Conservation (phyloP, 2,329 filamentous ascomycete genomes). For the Tricladium varicosporioides region DNA sequence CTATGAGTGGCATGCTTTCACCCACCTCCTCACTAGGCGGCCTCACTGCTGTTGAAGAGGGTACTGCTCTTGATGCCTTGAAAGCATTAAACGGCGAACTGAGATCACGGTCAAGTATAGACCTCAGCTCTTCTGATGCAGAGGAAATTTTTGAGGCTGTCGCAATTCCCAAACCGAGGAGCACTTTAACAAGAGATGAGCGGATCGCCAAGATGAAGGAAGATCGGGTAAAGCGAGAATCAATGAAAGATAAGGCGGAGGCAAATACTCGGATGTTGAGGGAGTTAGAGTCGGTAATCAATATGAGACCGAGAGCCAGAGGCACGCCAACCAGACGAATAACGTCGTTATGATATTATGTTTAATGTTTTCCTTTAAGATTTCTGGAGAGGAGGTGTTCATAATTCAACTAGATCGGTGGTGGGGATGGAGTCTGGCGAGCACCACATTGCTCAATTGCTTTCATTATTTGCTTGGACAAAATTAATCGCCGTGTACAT, state of each 20-base stretch:
- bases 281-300: constrained; percentile 89
- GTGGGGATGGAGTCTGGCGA: constrained; percentile 8
- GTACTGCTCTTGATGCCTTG: constrained; percentile 66
- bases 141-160: constrained; percentile 91
- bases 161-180: constrained; percentile 69
- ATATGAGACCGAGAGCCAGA: constrained; percentile 44
- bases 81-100: constrained; percentile 74
- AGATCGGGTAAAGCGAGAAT: constrained; percentile 73
- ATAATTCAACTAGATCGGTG: neutral
- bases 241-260: constrained; percentile 71
- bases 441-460: constrained; percentile 12
- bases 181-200: constrained; percentile 77
- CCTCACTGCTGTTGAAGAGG: constrained; percentile 59
- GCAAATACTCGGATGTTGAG: constrained; percentile 86
- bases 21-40: constrained; percentile 65
- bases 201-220: constrained; percentile 85
- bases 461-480: constrained; percentile 2
- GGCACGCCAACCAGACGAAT: constrained; percentile 28
- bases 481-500: neutral
- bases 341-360: constrained; percentile 35
- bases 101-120: constrained; percentile 47
- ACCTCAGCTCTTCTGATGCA: constrained; percentile 56
- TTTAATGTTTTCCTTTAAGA: constrained; percentile 19
- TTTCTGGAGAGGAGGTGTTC: neutral
- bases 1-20: constrained; percentile 55